phyloP scores from a whole-genome alignment of 2,329 filamentous ascomycete genomes.

The Diaporthe helianthi region DNA sequence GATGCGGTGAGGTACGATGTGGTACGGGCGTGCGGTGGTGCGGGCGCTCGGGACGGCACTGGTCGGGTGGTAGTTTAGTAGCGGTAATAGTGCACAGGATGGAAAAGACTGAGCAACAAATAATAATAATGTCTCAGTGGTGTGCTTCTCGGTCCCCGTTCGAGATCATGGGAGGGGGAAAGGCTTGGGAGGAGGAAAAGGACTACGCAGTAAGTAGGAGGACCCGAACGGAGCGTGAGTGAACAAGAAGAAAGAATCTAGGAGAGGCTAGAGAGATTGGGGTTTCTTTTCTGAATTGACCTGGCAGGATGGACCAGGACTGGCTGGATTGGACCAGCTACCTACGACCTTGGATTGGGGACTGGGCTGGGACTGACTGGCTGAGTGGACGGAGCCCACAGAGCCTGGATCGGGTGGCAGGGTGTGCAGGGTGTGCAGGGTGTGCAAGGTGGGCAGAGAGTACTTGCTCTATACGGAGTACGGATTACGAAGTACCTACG shows the following conservation, averaged over 20 bases:
- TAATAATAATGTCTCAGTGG: constrained; percentile 23
- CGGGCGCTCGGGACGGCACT: constrained; percentile 16
- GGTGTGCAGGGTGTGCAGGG: background rate
- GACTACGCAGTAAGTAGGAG: constrained; percentile 22
- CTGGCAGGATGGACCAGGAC: constrained; percentile 1
- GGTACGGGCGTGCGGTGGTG: background rate
- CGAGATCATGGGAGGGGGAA: constrained; percentile 13
- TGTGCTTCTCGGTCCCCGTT: background rate
- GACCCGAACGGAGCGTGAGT: constrained; percentile 21
- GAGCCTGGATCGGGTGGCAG: constrained; percentile 8
- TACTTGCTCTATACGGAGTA: no score
- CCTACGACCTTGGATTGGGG: background rate
- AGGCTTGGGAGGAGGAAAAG: background rate
- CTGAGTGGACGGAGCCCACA: background rate
- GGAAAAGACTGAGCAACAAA: constrained; percentile 25
- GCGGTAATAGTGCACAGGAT: constrained; percentile 6
- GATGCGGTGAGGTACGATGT: constrained; percentile 22
- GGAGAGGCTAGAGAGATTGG: constrained; percentile 27
- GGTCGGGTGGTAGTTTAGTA: background rate
- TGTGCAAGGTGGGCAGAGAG: background rate
- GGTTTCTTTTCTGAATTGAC: constrained; percentile 24
- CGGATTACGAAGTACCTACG: no score
- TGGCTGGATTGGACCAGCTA: background rate
- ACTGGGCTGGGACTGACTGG: constrained; percentile 4
- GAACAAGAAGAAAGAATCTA: constrained; percentile 28